Base-by-base conservation (phyloP, 2,329 filamentous ascomycete genomes). In the Colletotrichum falcatum region DNA sequence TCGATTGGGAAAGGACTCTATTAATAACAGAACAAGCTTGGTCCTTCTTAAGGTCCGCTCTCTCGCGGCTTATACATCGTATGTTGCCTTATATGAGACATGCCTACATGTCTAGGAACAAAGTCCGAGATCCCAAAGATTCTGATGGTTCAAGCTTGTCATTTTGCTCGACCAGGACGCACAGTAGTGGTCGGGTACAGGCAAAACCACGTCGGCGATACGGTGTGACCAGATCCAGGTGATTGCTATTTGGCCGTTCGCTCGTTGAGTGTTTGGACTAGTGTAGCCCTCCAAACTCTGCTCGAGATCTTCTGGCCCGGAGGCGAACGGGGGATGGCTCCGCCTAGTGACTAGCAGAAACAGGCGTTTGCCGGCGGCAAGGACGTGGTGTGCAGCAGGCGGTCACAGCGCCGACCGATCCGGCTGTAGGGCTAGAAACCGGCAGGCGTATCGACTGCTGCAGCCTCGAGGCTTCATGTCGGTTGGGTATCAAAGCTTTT, bases 401-500 rank as follows among this genome's bases (percentile, higher is more conserved):
- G 39, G 56, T 14, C 61, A 42, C n/a, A 30, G 44, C 33, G 30
- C n/a, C 28, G 48, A 28, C 56, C 35, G 26, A 64, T 68, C 53
- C 53, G 23, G 39, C 30, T 28, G 55, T 61, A 61, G 55, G 66
- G 66, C 61, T 61, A 69, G 62, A 61, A 66, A 53, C 56, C 42
- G 39, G 37, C 42, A 23, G 18, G 35, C 23, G 66, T 70, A 56
- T 66, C 66, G 63, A n/a, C 66, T 61, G 51, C 66, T 70, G 66
- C 63, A 70, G 66, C 56, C 66, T 66, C 26, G 42, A 70, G 56
- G 55, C 49, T 66, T 70, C 56, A 14, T 23, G 53, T 20, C 26
- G 37, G 30, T 37, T 55, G n/a, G 18, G 28, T 33, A 18, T 23
- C 18, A 16, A 35, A 39, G 30, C n/a, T 39, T 56, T 37, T 66